Percentiles rank a stretch among this genome's conserved stretches.
Evolutionary conservation across 2,329 filamentous ascomycete species (phyloP).

Genomic region (Lecanoromycetidae sp.): DNA sequence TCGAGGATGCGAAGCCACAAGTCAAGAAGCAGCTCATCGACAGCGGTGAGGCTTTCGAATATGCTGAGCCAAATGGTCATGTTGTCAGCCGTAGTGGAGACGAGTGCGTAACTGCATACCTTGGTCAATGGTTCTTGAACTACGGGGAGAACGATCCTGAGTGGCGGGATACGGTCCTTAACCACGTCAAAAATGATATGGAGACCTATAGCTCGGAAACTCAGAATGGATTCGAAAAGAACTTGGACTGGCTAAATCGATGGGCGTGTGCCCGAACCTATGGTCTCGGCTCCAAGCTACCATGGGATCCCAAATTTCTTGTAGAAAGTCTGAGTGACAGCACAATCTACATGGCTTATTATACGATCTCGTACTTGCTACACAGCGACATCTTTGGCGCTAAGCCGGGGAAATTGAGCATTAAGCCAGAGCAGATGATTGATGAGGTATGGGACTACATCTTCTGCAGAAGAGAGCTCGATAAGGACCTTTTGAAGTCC

Average conservation of each 20-base stretch:
- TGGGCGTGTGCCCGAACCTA: conserved; percentile 92
- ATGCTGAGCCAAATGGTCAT: conserved; percentile 82
- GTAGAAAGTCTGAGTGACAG: conserved; percentile 88
- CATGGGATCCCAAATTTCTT: conserved; percentile 82
- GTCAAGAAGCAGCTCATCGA: conserved; percentile 68
- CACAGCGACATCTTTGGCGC: conserved; percentile 81
- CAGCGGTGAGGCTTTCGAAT: conserved; percentile 69
- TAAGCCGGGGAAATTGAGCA: conserved; percentile 52
- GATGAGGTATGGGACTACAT: conserved; percentile 96
- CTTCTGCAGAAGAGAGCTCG: conserved; percentile 63
- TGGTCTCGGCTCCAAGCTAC: conserved; percentile 83
- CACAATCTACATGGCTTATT: conserved; percentile 67
- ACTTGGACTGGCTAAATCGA: conserved; percentile 83
- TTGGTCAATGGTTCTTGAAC: conserved; percentile 97
- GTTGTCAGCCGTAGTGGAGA: conserved; percentile 84
- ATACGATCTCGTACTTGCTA: conserved; percentile 50
- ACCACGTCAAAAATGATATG: conserved; percentile 59
- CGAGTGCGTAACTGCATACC: conserved; percentile 80
- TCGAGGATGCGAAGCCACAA: conserved; percentile 76
- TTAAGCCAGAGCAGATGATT: conserved; percentile 75
- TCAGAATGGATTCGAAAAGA: conserved; percentile 68
- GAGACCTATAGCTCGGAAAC: conserved; percentile 72
- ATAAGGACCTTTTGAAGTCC: conserved; percentile 50
- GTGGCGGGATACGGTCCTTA: conserved; percentile 66
- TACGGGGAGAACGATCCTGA: conserved; percentile 72